Evolutionary conservation across 768 basidiomycete species (phyloP), one percentile per base, ranked within the genome.

Genomic region (Boletus speciosus): DNA sequence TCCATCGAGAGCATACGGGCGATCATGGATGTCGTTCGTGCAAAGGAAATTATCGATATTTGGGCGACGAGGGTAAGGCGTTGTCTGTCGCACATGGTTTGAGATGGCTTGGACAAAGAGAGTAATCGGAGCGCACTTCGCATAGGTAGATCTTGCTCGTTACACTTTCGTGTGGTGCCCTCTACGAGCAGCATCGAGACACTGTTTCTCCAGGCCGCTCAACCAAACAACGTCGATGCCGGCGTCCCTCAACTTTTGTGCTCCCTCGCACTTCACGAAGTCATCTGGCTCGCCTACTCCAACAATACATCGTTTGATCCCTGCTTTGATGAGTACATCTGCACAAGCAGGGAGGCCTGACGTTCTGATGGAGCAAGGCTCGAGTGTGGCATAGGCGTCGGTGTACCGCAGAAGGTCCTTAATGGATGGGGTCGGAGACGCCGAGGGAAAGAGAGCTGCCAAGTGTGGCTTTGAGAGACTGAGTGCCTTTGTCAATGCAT

Each of bases 341-440:
- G 91, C 85, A 67, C 97, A 98, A 2, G 94, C 86, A 0, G 84
- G 71, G 41, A 95, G 78, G 4, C 96, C 95, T 0, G 91, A 94
- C 9, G 91, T 88, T 54, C 97, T 78, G 34, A 90, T 71, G 5
- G 93, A 96, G 67, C 97, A 99, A 10, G 96, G 97, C 66, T 99
- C 97, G 77, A 99, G 81, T 0, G 97, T 98, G 1, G 95, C 96
- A 66, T 97, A 98, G 40, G 90, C 85, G 67, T 93, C 89, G 23
- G 77, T 76, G 19, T 72, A 56, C 39, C 89, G 70, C 27, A 95
- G 64, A 14, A 82, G 73, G 50, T 80, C 74, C 42, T 81, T 55
- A 38, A 68, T 62, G 23, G 72, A 52, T 1, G 74, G 67, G 11
- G 71, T 56, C 1, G 70, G 55, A 6, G 61, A 56, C 10, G 66